Base-by-base conservation (phyloP, 805 yeast species). In the Candida coquimbonensis region DNA sequence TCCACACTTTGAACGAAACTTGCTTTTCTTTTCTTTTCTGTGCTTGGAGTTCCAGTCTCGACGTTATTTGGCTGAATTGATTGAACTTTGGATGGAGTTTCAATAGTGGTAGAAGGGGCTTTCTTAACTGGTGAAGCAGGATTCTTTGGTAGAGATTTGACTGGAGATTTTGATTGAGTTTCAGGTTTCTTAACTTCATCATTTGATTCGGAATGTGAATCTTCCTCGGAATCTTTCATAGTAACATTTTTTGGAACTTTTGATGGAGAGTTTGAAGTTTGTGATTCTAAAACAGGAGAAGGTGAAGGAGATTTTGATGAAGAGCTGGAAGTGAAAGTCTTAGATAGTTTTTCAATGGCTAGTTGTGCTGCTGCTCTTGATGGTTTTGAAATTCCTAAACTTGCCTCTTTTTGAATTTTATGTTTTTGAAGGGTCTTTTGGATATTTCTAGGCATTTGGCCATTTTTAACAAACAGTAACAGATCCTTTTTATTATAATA, bases 401-500 rank as follows among this genome's bases (percentile, higher is more conserved):
- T 33, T 7, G 16, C 34, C 19, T 32, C n/a, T 7, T 40, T 36
- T 16, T 36, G 12, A 21, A 36, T 3, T 24, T 37, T 39, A 17
- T 42, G 33, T n/a, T 41, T 24, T 5, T 49, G 46, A 7, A 50
- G 19, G 7, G 44, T 31, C 11, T 46, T 44, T 19, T 34, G 47
- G 7, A 52, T 43, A 19, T 49, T 37, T 9, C 53, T 48, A 17
- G 54, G 54, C 14, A 51, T 39, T 39, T 44, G 45, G 25, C 53
- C 53, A 33, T 41, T 49, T 38, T 50, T 38, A 36, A 52, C 46
- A 24, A 52, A 47, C 19, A 43, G 46, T 7, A 52, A 17, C 7
- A 52, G 47, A 27, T 52, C 55, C 13, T 51, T 51, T 38, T 55
- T 63, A 7, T 53, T 47, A 36, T 46, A 47, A 14, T 51, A 40